Evolutionary conservation across 352 stramenopile genomes (phyloP), one percentile per base, ranked within the genome.

Genomic region (Phytophthora uliginosa): DNA sequence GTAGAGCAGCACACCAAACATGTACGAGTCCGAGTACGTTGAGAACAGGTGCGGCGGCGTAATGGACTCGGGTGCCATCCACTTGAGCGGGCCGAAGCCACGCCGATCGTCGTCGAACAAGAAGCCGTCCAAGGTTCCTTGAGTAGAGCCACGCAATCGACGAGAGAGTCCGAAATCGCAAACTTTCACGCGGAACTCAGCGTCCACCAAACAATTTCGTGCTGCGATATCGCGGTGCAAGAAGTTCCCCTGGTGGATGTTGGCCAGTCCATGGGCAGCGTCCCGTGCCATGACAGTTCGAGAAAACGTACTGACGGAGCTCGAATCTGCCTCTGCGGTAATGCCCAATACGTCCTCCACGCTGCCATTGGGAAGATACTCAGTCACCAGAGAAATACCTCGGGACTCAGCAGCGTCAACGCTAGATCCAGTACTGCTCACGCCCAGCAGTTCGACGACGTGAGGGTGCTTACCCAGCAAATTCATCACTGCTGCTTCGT

Each of bases 1-100:
- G 69, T 89, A 94, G 58, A 94, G 75, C 13, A 92, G 63, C 20
- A 93, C 83, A 7, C 85, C 86, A 28, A 93, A 94, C 82, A 91
- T 91, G 77, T 91, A 94, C 59, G 84, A 80, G 66, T 94, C 87
- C 17, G 87, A 93, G 34, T 84, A 84, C 17, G 75, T 84, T 2
- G 86, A 94, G 65, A 93, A 94, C 7, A 93, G 38, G 51, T 94
- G 83, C 7, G 86, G 87, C 17, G 87, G 82, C 12, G 83, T 58
- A 8, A 93, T 80, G 0, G 83, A 92, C 61, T 94, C 87, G 10
- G 85, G 87, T 0, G 87, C 82, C 85, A 92, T 93, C 83, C 84
- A 92, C 54, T 94, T 93, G 34, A 93, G 71, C 18, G 87, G 85
- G 1, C 87, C 87, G 28, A 93, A 92, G 26, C 82, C 85, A 33